Evolutionary conservation across 2,329 filamentous ascomycete species (phyloP), one percentile per base, ranked within the genome.

Genomic region (Pseudonectria foliicola): DNA sequence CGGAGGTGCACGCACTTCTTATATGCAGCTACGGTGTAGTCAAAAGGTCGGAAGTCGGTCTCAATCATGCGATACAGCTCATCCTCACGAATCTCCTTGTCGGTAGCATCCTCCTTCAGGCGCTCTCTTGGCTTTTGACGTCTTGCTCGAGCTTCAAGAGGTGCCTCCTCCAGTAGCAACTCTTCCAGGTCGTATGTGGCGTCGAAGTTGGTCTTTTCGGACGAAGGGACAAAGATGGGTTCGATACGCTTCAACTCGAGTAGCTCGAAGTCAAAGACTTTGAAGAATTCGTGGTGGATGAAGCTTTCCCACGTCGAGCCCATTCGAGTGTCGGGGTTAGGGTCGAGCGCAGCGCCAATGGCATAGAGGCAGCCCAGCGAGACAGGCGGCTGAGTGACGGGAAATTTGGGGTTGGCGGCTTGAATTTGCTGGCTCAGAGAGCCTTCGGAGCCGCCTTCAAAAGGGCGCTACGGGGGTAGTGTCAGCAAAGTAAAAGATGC

Each of bases 131-230:
- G 92, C 61, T 96, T 95, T 60, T 96, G 92, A 55, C 90, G 80
- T 48, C 92, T 77, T 33, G 92, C 88, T 53, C 92, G 75, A 36
- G 92, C 92, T 61, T 98, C 92, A 5, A 98, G 66, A 1, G 92
- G 92, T 10, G 92, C 92, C 58, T 98, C 92, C 61, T 98, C 92
- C 29, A 98, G 63, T 2, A 98, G 65, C 13, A 98, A 62, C 59
- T 98, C 92, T 57, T 98, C 92, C 33, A 98, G 66, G 60, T 98
- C 92, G 56, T 98, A 96, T 1, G 92, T 98, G 4, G 92, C 92
- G 61, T 98, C 92, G 48, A 98, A 98, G 59, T 98, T 98, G 4
- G 92, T 96, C 73, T 98, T 98, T 31, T 96, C 92, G 37, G 87
- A 89, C 0, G 90, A 95, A 0, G 92, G 92, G 13, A 84, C 76